These are phyloP conservation scores for Candida coquimbonensis DNA, from an alignment of 805 yeast species.

Conservation along the genomic window DNA sequence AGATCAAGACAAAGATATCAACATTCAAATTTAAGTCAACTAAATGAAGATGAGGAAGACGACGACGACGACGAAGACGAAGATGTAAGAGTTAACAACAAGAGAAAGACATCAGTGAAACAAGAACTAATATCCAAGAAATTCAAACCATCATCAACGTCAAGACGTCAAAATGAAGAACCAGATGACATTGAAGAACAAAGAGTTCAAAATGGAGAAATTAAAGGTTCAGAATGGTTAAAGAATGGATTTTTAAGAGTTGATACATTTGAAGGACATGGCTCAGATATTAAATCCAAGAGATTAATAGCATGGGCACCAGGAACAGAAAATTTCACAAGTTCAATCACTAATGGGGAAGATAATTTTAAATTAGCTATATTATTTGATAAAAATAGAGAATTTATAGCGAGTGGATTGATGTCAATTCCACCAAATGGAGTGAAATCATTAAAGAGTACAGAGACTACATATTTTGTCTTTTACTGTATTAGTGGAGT, in stretches of 20 bases:
- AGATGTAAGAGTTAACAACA: slow-evolving; percentile 5
- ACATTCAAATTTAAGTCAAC: neutral
- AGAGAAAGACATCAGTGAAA: neutral
- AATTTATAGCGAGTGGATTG: slow-evolving; percentile 67
- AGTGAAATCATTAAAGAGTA: slow-evolving; percentile 49
- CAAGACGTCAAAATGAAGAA: slow-evolving; percentile 6
- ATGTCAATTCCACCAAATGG: slow-evolving; percentile 58
- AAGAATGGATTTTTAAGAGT: slow-evolving; percentile 32
- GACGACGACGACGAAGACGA: slow-evolving; percentile 12
- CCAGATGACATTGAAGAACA: slow-evolving; percentile 14
- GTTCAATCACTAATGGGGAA: slow-evolving; percentile 31
- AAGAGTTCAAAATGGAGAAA: slow-evolving; percentile 22
- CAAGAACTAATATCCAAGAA: neutral
- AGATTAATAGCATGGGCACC: slow-evolving; percentile 63
- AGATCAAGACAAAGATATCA: slow-evolving; percentile 1
- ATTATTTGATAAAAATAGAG: slow-evolving; percentile 55
- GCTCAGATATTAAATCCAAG: slow-evolving; percentile 35
- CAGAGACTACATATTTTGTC: slow-evolving; percentile 58
- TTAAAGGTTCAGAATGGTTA: slow-evolving; percentile 48
- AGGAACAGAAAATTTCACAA: slow-evolving; percentile 40
- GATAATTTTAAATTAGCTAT: slow-evolving; percentile 58
- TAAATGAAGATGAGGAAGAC: slow-evolving; percentile 17
- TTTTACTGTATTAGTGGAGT: slow-evolving; percentile 71
- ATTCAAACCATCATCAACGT: neutral
- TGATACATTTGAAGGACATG: slow-evolving; percentile 47